Evolutionary conservation across 148 eudicot genomes (phyloP).

Genomic region (Suaeda aralocaspica): DNA sequence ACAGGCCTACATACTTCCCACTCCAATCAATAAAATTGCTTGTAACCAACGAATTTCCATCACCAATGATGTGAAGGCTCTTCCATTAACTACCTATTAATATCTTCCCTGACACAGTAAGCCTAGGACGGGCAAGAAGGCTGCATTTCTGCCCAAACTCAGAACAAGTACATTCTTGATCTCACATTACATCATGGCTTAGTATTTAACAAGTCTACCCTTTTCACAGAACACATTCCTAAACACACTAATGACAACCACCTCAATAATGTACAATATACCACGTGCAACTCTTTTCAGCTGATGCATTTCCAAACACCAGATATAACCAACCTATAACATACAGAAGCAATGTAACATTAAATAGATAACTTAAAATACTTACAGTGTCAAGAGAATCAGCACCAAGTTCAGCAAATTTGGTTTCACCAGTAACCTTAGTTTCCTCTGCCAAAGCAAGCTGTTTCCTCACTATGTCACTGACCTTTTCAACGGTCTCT

Average conservation of each 20-base stretch:
- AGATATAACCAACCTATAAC: neutral
- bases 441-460: slow-evolving; percentile 39
- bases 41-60: too few relatives aligned
- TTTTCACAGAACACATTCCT: too few relatives aligned
- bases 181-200: neutral
- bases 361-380: neutral
- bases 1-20: neutral
- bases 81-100: neutral
- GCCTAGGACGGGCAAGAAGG: neutral
- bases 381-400: slow-evolving; percentile 67
- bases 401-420: slow-evolving; percentile 51
- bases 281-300: neutral
- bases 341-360: too few relatives aligned
- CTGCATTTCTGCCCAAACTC: neutral
- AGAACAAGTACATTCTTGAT: neutral
- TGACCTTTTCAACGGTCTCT: slow-evolving; percentile 55
- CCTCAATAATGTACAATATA: too few relatives aligned
- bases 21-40: too few relatives aligned
- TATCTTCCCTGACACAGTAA: neutral
- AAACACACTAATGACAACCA: neutral
- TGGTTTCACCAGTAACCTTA: slow-evolving; percentile 39
- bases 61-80: neutral
- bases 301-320: neutral
- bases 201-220: neutral
- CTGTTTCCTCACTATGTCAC: slow-evolving; percentile 45